These are phyloP conservation scores for Balamuthia mandrillaris DNA, from an alignment of 208 protist species.

Conservation along the genomic window DNA sequence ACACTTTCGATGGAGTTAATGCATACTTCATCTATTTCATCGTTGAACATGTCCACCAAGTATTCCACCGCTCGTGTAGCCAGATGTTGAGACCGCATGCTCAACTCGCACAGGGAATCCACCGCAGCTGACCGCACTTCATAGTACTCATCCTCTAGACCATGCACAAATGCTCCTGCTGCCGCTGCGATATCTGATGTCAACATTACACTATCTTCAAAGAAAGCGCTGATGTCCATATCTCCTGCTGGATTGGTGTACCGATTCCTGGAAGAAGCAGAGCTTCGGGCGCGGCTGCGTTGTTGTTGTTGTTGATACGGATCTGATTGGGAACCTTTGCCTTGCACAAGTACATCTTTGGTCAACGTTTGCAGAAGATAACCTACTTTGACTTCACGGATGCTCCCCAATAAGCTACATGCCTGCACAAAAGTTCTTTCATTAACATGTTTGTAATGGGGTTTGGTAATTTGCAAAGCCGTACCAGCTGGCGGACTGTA, in stretches of 20 bases:
- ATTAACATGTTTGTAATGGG: not conserved
- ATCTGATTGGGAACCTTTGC: not conserved
- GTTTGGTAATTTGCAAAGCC: not conserved
- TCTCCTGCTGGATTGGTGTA: not conserved
- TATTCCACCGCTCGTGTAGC: conserved; percentile 50
- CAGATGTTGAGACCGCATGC: conserved; percentile 42
- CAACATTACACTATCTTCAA: conserved; percentile 43
- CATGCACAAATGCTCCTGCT: conserved; percentile 61
- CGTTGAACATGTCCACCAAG: conserved; percentile 65
- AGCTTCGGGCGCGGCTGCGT: not conserved
- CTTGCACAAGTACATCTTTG: conserved; percentile 15
- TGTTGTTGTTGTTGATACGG: not conserved
- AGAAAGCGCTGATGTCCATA: too few species aligned
- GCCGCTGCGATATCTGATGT: conserved; percentile 52
- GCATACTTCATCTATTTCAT: conserved; percentile 62
- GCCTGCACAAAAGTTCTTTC: not conserved
- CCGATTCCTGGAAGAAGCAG: not conserved
- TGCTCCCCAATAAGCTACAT: conserved; percentile 7
- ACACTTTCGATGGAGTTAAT: conserved; percentile 58
- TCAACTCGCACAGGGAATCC: conserved; percentile 57
- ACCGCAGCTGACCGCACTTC: conserved; percentile 34
- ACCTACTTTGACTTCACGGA: not conserved
- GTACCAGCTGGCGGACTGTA: not conserved
- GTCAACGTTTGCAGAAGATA: conserved; percentile 13
- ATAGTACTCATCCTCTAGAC: conserved; percentile 61